Evolutionary conservation across 495 filamentous ascomycete genomes (phyloP).

Genomic region (Penicillium ucsense): DNA sequence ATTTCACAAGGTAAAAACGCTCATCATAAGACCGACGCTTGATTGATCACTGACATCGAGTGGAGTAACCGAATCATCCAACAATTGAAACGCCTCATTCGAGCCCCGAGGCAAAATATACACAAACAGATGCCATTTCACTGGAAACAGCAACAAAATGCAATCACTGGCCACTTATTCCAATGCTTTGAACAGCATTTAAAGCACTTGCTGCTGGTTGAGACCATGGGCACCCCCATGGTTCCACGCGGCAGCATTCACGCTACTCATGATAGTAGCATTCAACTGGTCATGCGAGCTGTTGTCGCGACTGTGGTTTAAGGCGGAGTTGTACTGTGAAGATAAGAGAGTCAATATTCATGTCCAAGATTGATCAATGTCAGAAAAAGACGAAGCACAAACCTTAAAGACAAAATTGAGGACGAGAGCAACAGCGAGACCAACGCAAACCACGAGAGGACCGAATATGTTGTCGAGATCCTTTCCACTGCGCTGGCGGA

Average conservation of each 20-base stretch:
- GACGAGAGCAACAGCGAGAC: conserved; percentile 66
- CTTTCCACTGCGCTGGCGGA: conserved; percentile 71
- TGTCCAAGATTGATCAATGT: not conserved
- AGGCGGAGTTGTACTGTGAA: conserved; percentile 24
- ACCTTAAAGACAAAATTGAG: conserved; percentile 84
- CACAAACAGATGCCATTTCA: not conserved
- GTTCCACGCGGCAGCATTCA: conserved; percentile 7
- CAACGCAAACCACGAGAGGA: conserved; percentile 72
- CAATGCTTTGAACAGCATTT: not conserved
- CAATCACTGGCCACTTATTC: not conserved
- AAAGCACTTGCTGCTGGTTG: conserved; percentile 18
- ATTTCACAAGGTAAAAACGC: no score
- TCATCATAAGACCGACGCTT: no score
- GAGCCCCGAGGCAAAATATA: not conserved
- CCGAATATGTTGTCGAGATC: conserved; percentile 86
- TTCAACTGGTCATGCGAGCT: conserved; percentile 6
- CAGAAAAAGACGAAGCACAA: conserved; percentile 1
- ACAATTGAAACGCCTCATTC: no score
- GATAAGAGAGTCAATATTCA: conserved; percentile 2
- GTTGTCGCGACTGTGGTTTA: conserved; percentile 15
- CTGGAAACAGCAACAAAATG: not conserved
- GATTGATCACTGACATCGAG: no score
- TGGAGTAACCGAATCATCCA: no score
- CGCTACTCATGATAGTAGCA: conserved; percentile 5
- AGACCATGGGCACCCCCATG: not conserved